Evolutionary conservation across 176 grass and related monocot species (phyloP), one percentile per base, ranked within the genome.

Genomic region (Poa pratensis): DNA sequence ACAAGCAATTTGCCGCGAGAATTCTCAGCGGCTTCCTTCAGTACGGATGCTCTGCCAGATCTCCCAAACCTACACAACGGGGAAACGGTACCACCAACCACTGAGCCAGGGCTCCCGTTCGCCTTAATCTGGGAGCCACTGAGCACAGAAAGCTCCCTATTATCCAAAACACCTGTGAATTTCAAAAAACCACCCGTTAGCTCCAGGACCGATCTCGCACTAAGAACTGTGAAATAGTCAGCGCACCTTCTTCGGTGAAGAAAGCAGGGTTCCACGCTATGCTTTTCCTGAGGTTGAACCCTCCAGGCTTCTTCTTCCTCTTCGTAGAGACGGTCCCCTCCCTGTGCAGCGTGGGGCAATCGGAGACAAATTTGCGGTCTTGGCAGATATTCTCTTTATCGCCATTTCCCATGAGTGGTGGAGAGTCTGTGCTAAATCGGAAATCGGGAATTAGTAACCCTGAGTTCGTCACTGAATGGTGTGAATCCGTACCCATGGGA

Each of bases 201-300:
- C 1, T 50, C 6, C 37, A 35, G 40, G 30, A 8, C 20, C 10
- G 15, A 10, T 35, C 10, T 3, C 6, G 20, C 7, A 22, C 3
- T 9, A 11, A 35, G 65, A 89, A 50, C 40, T 39, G 46, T 2
- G 18, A 28, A 61, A 51, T n/a, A n/a, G n/a, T n/a, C n/a, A 42
- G 3, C 22, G 16, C 75, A 94, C 96, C 96, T 90, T 95, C 81
- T 80, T 98, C 96, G 0, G 80, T 90, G 70, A 92, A 88, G 83
- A 98, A 98, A 77, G 96, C 93, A 59, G 91, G 88, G 76, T 98
- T 98, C 93, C 93, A 98, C 27, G 96, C 91, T 34, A 98, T 92
- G 77, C 96, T 98, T 84, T 95, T 94, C 82, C 96, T 94, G 72
- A 95, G 49, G 71, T 94, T 94, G 82, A 87, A 92, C 42, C 83